Evolutionary conservation across 1,284 basidiomycete genomes (phyloP).

Genomic region (Irpex sp.): DNA sequence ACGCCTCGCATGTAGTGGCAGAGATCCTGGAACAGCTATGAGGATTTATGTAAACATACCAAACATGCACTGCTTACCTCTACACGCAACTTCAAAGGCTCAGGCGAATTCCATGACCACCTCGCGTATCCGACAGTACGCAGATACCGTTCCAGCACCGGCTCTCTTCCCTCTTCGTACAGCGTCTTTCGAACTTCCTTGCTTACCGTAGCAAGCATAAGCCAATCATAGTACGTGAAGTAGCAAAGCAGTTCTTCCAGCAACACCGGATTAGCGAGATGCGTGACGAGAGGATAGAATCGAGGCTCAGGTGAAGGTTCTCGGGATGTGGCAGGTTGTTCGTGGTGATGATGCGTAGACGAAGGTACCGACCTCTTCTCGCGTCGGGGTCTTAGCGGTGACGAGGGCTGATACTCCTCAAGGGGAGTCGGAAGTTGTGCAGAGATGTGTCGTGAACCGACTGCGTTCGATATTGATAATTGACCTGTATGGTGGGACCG

Average conservation of each 20-base stretch:
- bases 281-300: conserved; percentile 48
- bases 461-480: background rate
- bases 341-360: background rate
- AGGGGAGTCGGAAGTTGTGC: conserved; percentile 26
- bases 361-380: conserved; percentile 28
- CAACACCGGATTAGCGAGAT: conserved; percentile 47
- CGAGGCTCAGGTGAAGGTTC: conserved; percentile 28
- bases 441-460: background rate
- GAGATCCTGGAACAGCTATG: conserved; percentile 49
- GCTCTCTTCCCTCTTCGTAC: conserved; percentile 49
- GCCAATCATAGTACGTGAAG: conserved; percentile 67
- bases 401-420: conserved; percentile 34
- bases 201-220: conserved; percentile 49
- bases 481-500: background rate
- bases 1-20: conserved; percentile 76
- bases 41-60: background rate
- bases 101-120: conserved; percentile 56
- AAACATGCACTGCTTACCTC: conserved; percentile 39
- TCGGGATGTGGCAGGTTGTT: background rate
- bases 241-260: conserved; percentile 50
- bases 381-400: conserved; percentile 35
- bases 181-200: conserved; percentile 48
- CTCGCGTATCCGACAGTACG: conserved; percentile 63
- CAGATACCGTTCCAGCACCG: conserved; percentile 63
- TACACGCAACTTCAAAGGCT: conserved; percentile 58